Base-by-base conservation (phyloP, 1,284 basidiomycete genomes). In the Apiotrichum porosum region DNA sequence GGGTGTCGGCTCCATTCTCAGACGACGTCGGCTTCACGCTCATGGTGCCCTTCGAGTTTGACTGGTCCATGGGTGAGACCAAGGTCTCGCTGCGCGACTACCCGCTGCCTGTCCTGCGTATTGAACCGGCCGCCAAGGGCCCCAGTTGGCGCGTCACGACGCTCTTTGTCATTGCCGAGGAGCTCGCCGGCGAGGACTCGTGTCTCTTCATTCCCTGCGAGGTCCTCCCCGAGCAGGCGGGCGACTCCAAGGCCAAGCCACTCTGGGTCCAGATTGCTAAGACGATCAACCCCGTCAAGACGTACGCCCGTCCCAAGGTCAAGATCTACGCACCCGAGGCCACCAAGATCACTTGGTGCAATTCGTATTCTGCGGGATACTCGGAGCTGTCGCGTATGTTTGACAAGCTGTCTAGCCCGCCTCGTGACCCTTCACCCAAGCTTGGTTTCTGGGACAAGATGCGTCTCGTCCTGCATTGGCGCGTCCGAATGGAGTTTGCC, bases 371-470 rank as follows among this genome's bases (percentile, higher is more conserved):
- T 50, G 84, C 92, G 14, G 84, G 85, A 4, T 85, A 90, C 18
- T 87, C 93, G 61, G 94, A 97, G 63, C 72, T 97, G 38, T 83
- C 86, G 77, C 81, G 84, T 36, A 79, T 94, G 19, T 68, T 97
- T 24, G 94, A 97, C 51, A 84, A 83, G 1, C 65, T 98, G 44
- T 83, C 86, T 1, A 84, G 84, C 56, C 80, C 88, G 13, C 83
- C 89, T 30, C 81, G 82, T 32, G 94, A 98, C 72, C 79, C 83
- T n/a, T 94, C 91, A 6, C 85, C 88, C 13, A 79, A 82, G 21
- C 70, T 94, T 47, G 93, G 91, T 2, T 97, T 97, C 71, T 97
- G 94, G 94, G 93, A 97, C 68, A 97, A 83, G 83, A 75, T 95
- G 60, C 79, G 88, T 32, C 76, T 95, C 15, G 76, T 88, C 15